Percentiles rank a stretch among this genome's conserved stretches.
phyloP scores from a whole-genome alignment of 768 basidiomycete genomes.

The Psilocybe azurescens region DNA sequence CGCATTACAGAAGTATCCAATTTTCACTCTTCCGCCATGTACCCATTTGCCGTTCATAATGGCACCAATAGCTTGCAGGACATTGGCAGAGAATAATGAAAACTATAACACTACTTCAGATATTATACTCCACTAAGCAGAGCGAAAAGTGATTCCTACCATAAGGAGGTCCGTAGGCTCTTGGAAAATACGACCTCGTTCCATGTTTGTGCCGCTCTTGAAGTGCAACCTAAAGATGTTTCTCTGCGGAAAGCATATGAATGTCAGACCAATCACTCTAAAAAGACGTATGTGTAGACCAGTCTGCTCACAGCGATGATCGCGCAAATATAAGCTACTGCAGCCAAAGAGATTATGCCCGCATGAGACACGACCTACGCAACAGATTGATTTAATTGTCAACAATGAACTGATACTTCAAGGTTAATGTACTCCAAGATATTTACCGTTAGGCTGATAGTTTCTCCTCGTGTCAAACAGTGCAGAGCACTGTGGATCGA shows the following conservation, averaged over 20 bases:
- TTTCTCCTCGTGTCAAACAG: constrained; percentile 38
- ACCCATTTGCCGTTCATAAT: constrained; percentile 44
- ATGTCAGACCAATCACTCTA: not conserved
- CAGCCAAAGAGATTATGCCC: constrained; percentile 39
- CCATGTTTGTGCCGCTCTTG: constrained; percentile 18
- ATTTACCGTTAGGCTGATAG: constrained; percentile 40
- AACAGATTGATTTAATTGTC: not conserved
- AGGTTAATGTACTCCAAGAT: not conserved
- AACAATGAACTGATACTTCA: not conserved
- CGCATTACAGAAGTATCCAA: constrained; percentile 38
- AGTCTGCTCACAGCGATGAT: constrained; percentile 33
- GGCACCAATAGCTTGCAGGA: constrained; percentile 43
- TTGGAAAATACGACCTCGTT: constrained; percentile 31
- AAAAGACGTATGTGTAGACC: not conserved
- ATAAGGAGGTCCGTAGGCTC: constrained; percentile 47
- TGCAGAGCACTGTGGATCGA: constrained; percentile 18
- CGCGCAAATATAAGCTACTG: constrained; percentile 36
- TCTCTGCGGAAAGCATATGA: constrained; percentile 19
- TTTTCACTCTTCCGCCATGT: constrained; percentile 34
- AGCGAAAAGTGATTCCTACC: constrained; percentile 24
- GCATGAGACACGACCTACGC: constrained; percentile 38
- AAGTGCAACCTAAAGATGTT: constrained; percentile 34
- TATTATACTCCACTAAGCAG: not conserved
- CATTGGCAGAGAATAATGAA: constrained; percentile 35
- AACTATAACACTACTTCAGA: constrained; percentile 21